These are phyloP conservation scores for Diplodia sapinea DNA, from an alignment of 2,329 filamentous ascomycete genomes.

Conservation along the genomic window DNA sequence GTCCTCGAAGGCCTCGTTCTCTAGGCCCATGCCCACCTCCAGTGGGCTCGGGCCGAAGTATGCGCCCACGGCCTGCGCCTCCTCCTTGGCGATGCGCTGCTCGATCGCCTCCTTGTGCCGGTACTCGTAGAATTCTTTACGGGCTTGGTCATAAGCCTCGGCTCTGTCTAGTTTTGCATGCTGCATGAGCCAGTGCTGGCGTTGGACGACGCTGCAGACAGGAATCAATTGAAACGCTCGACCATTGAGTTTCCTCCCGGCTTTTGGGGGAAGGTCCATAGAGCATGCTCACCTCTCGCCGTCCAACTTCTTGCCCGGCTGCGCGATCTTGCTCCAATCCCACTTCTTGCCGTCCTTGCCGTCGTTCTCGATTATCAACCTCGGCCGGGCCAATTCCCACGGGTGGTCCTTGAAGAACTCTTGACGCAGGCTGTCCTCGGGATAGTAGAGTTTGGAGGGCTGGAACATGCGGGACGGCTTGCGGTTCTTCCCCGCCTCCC, in stretches of 20 bases:
- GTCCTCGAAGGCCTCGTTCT: conserved; percentile 77
- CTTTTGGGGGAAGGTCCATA: too few species aligned
- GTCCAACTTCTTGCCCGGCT: conserved; percentile 76
- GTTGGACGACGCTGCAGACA: conserved; percentile 78
- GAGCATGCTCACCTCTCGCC: conserved; percentile 74
- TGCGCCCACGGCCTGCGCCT: conserved; percentile 82
- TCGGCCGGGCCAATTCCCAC: conserved; percentile 92
- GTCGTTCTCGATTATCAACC: conserved; percentile 82
- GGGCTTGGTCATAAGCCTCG: conserved; percentile 82
- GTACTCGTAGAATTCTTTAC: conserved; percentile 87
- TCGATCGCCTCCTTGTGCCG: conserved; percentile 84
- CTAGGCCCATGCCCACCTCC: conserved; percentile 80
- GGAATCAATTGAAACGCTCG: not conserved
- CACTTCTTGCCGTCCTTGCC: conserved; percentile 78
- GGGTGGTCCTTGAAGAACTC: conserved; percentile 94
- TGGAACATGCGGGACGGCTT: conserved; percentile 79
- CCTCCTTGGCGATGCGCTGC: conserved; percentile 81
- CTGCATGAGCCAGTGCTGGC: conserved; percentile 81
- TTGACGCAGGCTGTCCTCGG: conserved; percentile 79
- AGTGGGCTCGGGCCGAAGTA: conserved; percentile 81
- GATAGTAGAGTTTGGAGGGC: conserved; percentile 77
- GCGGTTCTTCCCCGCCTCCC: conserved; percentile 50
- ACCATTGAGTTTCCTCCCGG: not conserved
- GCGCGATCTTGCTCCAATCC: conserved; percentile 81
- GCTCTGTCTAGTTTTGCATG: conserved; percentile 61